Evolutionary conservation across 164 flowering plant genomes (phyloP), one percentile per base, ranked within the genome.

Genomic region (Platanus orientalis): DNA sequence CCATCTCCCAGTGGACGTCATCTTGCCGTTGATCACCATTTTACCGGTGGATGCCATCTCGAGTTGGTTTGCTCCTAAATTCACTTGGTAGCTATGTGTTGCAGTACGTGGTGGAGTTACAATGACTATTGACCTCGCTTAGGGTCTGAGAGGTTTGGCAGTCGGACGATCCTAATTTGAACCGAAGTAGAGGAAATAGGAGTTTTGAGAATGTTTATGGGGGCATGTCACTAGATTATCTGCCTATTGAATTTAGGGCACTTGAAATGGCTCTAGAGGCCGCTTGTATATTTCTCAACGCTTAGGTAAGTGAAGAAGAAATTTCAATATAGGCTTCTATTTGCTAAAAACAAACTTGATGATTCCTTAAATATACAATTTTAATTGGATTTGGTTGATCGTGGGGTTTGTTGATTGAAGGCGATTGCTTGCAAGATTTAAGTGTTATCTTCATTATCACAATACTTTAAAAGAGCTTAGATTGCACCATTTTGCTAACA

Each of bases 181-280:
- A 32, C 16, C 24, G 69, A 49, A 59, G 63, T 21, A 54, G 71
- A 45, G 59, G 65, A 19, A 56, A 55, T 32, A 57, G 62, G 24
- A 25, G 42, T 58, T 75, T 54, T 27, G 75, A 63, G 12, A 67
- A 60, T 44, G 39, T 19, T 17, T 39, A 51, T 27, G 56, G 32
- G 32, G 23, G 13, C 2, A 26, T 34, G n/a, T 53, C 75, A 19
- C 62, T 71, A 13, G 79, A 76, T 45, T 66, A 75, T 51, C 65
- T 77, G 34, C 79, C 83, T 9, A 77, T 76, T 47, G 83, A 79
- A 53, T 77, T 79, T 59, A 65, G 79, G 39, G 83, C 76, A 17
- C 68, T 79, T 6, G 83, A 79, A 58, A 75, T 79, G 13, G 78
- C 78, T 0, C 39, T 79, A 58, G 83, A 79, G 65, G 65, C 79